phyloP scores from a whole-genome alignment of 352 stramenopile genomes.

The Phytophthora sp. region DNA sequence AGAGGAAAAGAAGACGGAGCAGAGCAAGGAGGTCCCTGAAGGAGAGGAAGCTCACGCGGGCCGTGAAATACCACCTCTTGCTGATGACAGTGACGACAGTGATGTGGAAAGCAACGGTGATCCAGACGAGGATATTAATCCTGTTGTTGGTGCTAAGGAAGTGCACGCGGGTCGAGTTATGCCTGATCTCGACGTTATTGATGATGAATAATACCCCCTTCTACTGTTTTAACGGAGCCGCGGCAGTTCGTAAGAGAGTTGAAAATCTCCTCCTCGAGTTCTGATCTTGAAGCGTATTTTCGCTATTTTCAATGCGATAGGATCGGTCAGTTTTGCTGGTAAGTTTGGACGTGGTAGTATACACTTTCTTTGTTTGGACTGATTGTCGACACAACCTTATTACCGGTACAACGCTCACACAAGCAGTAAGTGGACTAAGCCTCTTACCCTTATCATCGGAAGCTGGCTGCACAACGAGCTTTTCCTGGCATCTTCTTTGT shows the following conservation, averaged over 20 bases:
- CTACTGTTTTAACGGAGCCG: conserved; percentile 25
- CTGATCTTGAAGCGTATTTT: conserved; percentile 23
- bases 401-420: neutral
- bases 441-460: conserved; percentile 1
- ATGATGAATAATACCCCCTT: conserved; percentile 32
- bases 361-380: conserved; percentile 5
- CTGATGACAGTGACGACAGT: conserved; percentile 38
- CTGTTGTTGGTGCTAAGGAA: conserved; percentile 7
- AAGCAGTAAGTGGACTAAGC: conserved; percentile 17
- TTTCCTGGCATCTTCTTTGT: conserved; percentile 31
- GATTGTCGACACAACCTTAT: conserved; percentile 15
- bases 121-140: conserved; percentile 22
- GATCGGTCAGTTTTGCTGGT: conserved; percentile 15
- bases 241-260: conserved; percentile 22
- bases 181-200: conserved; percentile 57
- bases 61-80: conserved; percentile 37
- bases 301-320: conserved; percentile 26
- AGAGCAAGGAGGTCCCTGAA: neutral
- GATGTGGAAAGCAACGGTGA: conserved; percentile 36
- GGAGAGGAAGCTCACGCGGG: conserved; percentile 23
- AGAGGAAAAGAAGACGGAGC: conserved; percentile 28
- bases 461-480: conserved; percentile 13
- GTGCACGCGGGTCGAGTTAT: conserved; percentile 65
- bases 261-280: conserved; percentile 16
- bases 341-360: conserved; percentile 20